Evolutionary conservation across 805 yeast species (phyloP).

Genomic region (Sugiyamaella boreocaroliniensis): DNA sequence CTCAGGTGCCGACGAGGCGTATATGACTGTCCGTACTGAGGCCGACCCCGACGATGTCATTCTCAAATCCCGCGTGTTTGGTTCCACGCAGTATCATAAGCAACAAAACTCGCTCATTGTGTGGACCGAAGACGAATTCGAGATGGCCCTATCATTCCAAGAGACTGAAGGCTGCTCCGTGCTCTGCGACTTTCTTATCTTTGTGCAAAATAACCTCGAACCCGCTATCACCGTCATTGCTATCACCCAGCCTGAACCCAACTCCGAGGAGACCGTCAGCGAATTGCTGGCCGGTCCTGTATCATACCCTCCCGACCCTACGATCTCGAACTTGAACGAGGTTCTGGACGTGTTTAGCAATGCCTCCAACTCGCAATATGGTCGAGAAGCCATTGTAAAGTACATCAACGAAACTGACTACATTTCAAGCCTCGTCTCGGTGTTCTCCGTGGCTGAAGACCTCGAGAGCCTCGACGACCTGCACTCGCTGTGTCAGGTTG

Average conservation of each 20-base stretch:
- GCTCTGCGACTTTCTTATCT: constrained; percentile 71
- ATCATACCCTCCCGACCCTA: constrained; percentile 55
- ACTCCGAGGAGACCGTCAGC: constrained; percentile 39
- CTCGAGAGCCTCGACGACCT: constrained; percentile 47
- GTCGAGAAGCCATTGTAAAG: constrained; percentile 52
- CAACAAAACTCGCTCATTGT: constrained; percentile 92
- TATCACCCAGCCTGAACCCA: constrained; percentile 42
- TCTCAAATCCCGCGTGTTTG: constrained; percentile 61
- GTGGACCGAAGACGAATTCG: constrained; percentile 76
- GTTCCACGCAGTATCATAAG: constrained; percentile 76
- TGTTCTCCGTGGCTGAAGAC: constrained; percentile 54
- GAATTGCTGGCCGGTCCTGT: constrained; percentile 80
- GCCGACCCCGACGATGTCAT: constrained; percentile 50
- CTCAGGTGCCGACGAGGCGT: constrained; percentile 27
- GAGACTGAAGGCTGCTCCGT: constrained; percentile 84
- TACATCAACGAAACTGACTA: constrained; percentile 51
- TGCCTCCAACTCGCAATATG: constrained; percentile 54
- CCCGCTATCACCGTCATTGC: constrained; percentile 67
- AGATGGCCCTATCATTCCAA: constrained; percentile 85
- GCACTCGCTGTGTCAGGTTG: constrained; percentile 61
- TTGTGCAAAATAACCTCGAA: constrained; percentile 54
- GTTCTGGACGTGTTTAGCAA: constrained; percentile 54
- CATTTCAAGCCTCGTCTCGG: constrained; percentile 42
- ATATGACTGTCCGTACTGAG: constrained; percentile 73
- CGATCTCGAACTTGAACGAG: constrained; percentile 42